These are phyloP conservation scores for Diutina sp. DNA, from an alignment of 1,139 yeast species.

Conservation along the genomic window DNA sequence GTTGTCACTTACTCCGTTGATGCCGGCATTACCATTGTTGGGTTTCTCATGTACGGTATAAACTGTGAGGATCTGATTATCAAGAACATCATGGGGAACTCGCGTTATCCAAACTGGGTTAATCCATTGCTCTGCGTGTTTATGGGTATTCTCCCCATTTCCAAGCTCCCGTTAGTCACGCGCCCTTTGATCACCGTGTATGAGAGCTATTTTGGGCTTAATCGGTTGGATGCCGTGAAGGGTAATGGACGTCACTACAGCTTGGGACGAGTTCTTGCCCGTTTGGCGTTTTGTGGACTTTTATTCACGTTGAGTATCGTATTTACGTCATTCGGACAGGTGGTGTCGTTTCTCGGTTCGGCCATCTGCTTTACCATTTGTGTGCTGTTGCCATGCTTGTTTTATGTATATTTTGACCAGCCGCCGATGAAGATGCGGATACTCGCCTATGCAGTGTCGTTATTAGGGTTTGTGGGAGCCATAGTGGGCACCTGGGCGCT, in stretches of 20 bases:
- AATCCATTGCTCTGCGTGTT: constrained; percentile 18
- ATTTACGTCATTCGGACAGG: constrained; percentile 47
- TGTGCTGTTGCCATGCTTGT: constrained; percentile 41
- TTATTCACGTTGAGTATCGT: constrained; percentile 23
- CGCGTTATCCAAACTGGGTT: constrained; percentile 19
- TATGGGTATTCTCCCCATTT: constrained; percentile 28
- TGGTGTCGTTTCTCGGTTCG: constrained; percentile 45
- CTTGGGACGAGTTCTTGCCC: constrained; percentile 5
- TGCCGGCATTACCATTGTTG: constrained; percentile 38
- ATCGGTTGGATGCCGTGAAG: constrained; percentile 11
- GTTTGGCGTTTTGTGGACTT: constrained; percentile 13
- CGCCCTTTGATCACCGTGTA: constrained; percentile 30
- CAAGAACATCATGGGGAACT: constrained; percentile 24
- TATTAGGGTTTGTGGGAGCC: constrained; percentile 33
- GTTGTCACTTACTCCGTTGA: constrained; percentile 21
- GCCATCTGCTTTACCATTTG: constrained; percentile 45
- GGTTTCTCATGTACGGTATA: constrained; percentile 33
- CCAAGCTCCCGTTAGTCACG: constrained; percentile 27
- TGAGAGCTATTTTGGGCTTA: constrained; percentile 12
- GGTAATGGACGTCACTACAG: not conserved
- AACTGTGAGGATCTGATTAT: constrained; percentile 25
- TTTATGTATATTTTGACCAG: constrained; percentile 31
- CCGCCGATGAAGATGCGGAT: not conserved
- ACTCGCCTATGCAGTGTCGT: constrained; percentile 35
- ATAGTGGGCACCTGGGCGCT: constrained; percentile 33